Conservation (phyloP, 1,284 basidiomycete genomes). For the Cryptococcus sp. region DNA sequence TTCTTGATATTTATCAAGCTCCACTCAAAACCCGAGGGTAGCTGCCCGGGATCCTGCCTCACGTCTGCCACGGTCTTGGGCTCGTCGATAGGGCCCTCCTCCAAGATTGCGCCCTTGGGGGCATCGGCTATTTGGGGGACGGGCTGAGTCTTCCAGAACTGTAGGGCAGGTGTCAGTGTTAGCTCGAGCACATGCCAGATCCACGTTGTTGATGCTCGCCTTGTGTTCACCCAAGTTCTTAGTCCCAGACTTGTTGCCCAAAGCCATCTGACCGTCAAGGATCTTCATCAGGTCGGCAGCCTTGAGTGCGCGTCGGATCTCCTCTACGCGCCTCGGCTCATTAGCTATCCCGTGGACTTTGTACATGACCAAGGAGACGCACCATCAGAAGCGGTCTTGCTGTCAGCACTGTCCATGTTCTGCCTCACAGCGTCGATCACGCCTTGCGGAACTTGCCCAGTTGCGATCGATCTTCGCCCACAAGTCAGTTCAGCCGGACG, state of each 20-base stretch:
- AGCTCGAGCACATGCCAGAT: neutral
- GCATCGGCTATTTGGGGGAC: slow-evolving; percentile 63
- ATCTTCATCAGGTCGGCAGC: slow-evolving; percentile 52
- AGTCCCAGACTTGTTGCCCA: slow-evolving; percentile 54
- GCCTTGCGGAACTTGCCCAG: slow-evolving; percentile 40
- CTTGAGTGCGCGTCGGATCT: slow-evolving; percentile 47
- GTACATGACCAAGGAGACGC: neutral
- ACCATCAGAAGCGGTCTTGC: slow-evolving; percentile 34
- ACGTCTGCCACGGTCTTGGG: slow-evolving; percentile 74
- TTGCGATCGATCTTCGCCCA: slow-evolving; percentile 29
- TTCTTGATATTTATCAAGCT: slow-evolving; percentile 75
- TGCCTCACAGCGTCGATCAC: slow-evolving; percentile 42
- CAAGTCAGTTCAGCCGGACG: neutral
- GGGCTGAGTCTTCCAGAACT: slow-evolving; percentile 97
- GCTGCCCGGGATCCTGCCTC: slow-evolving; percentile 76
- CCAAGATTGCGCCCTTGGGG: slow-evolving; percentile 51
- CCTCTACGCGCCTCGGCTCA: slow-evolving; percentile 23
- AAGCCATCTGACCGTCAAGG: slow-evolving; percentile 44
- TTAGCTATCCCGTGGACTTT: neutral
- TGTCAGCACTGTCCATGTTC: slow-evolving; percentile 36
- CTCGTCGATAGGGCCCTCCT: slow-evolving; percentile 87
- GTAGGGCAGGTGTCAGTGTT: neutral
- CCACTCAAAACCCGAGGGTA: slow-evolving; percentile 96
- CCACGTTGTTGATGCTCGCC: slow-evolving; percentile 52
- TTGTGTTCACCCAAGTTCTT: slow-evolving; percentile 84